Base-by-base conservation (phyloP, 371 early-diverging fungal genomes). In the Lichtheimia hyalospora region DNA sequence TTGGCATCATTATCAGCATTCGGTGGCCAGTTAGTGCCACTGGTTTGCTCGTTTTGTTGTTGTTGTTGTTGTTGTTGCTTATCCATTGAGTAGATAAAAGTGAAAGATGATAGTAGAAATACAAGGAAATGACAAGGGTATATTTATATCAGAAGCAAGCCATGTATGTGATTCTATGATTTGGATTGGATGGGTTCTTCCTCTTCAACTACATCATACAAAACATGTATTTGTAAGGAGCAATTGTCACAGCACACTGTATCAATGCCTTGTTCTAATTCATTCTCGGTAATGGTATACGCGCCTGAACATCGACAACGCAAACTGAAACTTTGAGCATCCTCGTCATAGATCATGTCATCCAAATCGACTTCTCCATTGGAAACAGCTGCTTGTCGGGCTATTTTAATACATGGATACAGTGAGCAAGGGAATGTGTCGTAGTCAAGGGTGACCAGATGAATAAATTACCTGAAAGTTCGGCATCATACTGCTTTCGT, bases 241-340 rank as follows among this genome's bases (percentile, higher is more conserved):
- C 86, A 86, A 16, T 71, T 71, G 12, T 70, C 74, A 58, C 86
- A 86, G 18, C 71, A 68, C 4, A 82, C 77, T 10, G 75, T 57
- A 14, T 83, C 81, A 13, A 74, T 72, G 8, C 81, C 81, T 6
- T 56, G 42, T 55, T 84, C 83, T 46, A 86, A 52, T 49, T 83
- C 81, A 6, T 71, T 66, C 57, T 86, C 86, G 2, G 75, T 74
- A 15, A 86, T 76, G 13, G 63, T 34, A 57, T 82, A 84, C 25
- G 46, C 58, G 5, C 84, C 83, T 8, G 84, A 76, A 63, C 86
- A 86, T 14, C 86, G 83, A 63, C 86, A 86, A 0, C 60, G 60
- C 6, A 66, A 23, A 10, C 62, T 57, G 58, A 69, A 86, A 0
- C 66, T 62, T 0, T 40, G 24, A 2, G 64, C 55, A 21, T 60